Percentiles rank a stretch among this genome's conserved stretches.
Evolutionary conservation across 1,284 basidiomycete species (phyloP).

Genomic region (Phenoliferia sp.): DNA sequence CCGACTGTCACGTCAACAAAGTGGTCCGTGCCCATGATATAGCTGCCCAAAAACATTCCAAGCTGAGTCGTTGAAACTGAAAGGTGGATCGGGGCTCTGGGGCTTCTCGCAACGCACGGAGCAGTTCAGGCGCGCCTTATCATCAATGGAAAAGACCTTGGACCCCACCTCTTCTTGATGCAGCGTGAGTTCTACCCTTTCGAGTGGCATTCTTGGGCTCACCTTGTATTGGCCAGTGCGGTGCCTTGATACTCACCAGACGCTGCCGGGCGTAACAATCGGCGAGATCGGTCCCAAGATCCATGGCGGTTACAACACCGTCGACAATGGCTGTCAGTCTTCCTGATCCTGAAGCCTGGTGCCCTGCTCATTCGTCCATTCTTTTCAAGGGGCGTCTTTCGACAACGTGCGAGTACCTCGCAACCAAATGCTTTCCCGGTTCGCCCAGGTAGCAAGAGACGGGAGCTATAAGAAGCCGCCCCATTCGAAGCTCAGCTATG

Average conservation of each 20-base stretch:
- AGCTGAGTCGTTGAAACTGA: not conserved
- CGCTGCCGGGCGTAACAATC: constrained; percentile 60
- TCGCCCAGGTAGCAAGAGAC: constrained; percentile 63
- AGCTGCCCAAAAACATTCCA: not conserved
- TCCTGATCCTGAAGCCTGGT: not conserved
- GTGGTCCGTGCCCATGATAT: constrained; percentile 56
- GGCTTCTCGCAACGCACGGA: constrained; percentile 69
- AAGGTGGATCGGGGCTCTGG: constrained; percentile 73
- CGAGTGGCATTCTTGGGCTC: too few species aligned
- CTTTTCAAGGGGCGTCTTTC: constrained; percentile 49
- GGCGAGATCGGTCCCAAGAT: constrained; percentile 75
- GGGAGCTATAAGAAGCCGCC: constrained; percentile 65
- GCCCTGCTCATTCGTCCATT: not conserved
- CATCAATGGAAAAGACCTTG: constrained; percentile 60
- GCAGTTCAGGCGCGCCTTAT: constrained; percentile 72
- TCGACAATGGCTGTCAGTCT: constrained; percentile 64
- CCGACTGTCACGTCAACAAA: constrained; percentile 71
- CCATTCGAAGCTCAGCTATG: constrained; percentile 62
- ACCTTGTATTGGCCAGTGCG: constrained; percentile 44
- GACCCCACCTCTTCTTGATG: constrained; percentile 72
- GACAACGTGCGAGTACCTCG: constrained; percentile 66
- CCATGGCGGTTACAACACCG: constrained; percentile 52
- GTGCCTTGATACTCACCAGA: constrained; percentile 56
- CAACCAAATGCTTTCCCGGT: constrained; percentile 68
- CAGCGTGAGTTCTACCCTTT: constrained; percentile 41